Conservation (phyloP, 164 flowering plant species). For the Berberis thunbergii region DNA sequence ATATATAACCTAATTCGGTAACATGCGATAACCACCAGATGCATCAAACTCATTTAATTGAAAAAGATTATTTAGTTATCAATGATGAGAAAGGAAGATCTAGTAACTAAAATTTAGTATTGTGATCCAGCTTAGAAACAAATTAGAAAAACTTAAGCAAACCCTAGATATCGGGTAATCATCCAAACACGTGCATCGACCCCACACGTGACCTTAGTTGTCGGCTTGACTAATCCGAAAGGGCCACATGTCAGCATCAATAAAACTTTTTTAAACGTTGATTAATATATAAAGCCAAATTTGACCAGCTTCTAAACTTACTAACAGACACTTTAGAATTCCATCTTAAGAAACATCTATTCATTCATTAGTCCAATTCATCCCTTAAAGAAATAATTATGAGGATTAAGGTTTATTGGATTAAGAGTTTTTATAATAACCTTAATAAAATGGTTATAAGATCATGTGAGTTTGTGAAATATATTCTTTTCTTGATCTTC, state of each 20-base stretch:
- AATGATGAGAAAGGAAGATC: no score
- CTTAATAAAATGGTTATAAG: no score
- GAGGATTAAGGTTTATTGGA: no score
- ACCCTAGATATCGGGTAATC: constrained; percentile 17
- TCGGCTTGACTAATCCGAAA: constrained; percentile 38
- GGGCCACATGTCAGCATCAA: constrained; percentile 16
- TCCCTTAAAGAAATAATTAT: neutral
- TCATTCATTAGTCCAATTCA: neutral
- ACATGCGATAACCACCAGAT: no score
- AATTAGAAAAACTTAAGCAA: no score
- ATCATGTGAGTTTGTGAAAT: no score
- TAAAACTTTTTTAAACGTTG: neutral
- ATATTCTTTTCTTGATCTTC: no score
- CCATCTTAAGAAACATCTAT: neutral
- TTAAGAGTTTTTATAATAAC: no score
- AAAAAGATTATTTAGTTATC: neutral
- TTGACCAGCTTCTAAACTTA: constrained; percentile 8
- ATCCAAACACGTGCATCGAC: constrained; percentile 35
- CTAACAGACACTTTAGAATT: neutral
- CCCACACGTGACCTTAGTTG: constrained; percentile 34
- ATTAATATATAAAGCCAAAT: constrained; percentile 4
- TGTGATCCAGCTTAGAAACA: no score
- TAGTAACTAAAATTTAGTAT: no score
- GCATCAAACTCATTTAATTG: neutral
- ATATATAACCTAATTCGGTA: no score